Evolutionary conservation across 225 moss, liverwort and hornwort genomes (phyloP), one percentile per base, ranked within the genome.

Genomic region (Pseudisothecium myosuroides): DNA sequence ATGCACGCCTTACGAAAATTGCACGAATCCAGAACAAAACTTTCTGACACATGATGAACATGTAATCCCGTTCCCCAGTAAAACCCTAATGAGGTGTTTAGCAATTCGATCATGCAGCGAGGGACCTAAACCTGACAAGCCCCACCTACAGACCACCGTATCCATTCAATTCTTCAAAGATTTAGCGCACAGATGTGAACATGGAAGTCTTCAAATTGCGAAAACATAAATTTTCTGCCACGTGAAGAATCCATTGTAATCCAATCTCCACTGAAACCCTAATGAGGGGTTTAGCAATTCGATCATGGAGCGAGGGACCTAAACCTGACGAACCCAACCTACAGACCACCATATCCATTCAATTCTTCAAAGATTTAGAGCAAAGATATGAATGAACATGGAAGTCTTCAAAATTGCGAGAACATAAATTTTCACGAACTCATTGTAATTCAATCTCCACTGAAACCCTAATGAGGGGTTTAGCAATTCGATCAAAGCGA

Each of bases 311-410:
- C 49, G 20, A 56, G 39, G 39, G 56, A 94, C 21, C 95, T 95
- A 74, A 97, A 90, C 86, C 96, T 96, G 80, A 97, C 96, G 64
- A 94, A 95, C 88, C 95, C 95, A 65, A 97, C 95, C 95, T 97
- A 85, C 86, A 91, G 39, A 67, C 43, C 74, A 62, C 58, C 52
- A 65, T 29, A 56, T 59, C 47, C 69, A 80, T 43, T 43, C 58
- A 18, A 66, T 45, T 86, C 29, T 76, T 76, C 63, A 76, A 63
- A 63, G 26, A 26, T 58, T 61, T n/a, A 29, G 22, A 31, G 32
- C 52, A 74, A 63, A 82, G n/a, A 34, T 27, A 59, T 59, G 27
- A 43, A 59, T 59, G 27, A 43, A 67, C 23, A n/a, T 6, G 22
- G 8, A 28, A 39, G 31, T 12, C 61, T 72, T 50, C 31, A 19